Evolutionary conservation across 768 basidiomycete species (phyloP).

Genomic region (Coprinopsis marcescibilis): DNA sequence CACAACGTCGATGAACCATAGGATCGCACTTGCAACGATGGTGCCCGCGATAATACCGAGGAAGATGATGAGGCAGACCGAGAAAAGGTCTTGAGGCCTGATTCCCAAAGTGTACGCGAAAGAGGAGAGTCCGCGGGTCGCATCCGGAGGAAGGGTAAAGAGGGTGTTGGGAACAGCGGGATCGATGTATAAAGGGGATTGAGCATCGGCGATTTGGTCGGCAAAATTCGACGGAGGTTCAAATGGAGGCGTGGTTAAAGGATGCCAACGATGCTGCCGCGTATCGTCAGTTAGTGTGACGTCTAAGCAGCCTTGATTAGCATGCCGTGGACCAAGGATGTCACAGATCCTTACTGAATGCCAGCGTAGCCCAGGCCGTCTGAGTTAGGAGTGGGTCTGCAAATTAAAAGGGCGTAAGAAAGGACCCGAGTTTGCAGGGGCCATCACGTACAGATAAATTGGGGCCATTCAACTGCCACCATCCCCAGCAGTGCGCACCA

Average conservation of each 20-base stretch:
- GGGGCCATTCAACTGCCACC: slow-evolving; percentile 95
- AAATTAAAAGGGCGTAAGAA: slow-evolving; percentile 12
- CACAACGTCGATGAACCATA: slow-evolving; percentile 62
- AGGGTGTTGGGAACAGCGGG: slow-evolving; percentile 60
- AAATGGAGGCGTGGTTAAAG: slow-evolving; percentile 51
- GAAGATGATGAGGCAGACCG: slow-evolving; percentile 78
- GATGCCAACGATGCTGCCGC: slow-evolving; percentile 56
- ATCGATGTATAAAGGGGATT: slow-evolving; percentile 77
- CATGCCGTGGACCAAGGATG: neutral
- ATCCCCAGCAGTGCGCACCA: slow-evolving; percentile 87
- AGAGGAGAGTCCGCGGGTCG: slow-evolving; percentile 66
- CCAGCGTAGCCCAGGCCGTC: slow-evolving; percentile 82
- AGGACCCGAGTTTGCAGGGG: slow-evolving; percentile 7
- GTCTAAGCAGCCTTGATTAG: slow-evolving; percentile 39
- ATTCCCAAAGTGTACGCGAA: slow-evolving; percentile 85
- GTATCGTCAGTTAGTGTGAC: slow-evolving; percentile 58
- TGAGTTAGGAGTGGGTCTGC: slow-evolving; percentile 87
- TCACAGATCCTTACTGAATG: slow-evolving; percentile 48
- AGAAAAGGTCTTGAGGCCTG: slow-evolving; percentile 75
- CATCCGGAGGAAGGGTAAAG: slow-evolving; percentile 60
- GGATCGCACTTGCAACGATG: slow-evolving; percentile 58
- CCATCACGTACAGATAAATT: slow-evolving; percentile 72
- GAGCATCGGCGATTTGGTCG: slow-evolving; percentile 63
- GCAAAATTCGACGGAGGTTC: slow-evolving; percentile 66
- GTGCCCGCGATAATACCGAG: slow-evolving; percentile 69